Percentiles rank a stretch among this genome's conserved stretches.
Evolutionary conservation across 345 rosid genomes (phyloP).

Genomic region (Moricandia arvensis): DNA sequence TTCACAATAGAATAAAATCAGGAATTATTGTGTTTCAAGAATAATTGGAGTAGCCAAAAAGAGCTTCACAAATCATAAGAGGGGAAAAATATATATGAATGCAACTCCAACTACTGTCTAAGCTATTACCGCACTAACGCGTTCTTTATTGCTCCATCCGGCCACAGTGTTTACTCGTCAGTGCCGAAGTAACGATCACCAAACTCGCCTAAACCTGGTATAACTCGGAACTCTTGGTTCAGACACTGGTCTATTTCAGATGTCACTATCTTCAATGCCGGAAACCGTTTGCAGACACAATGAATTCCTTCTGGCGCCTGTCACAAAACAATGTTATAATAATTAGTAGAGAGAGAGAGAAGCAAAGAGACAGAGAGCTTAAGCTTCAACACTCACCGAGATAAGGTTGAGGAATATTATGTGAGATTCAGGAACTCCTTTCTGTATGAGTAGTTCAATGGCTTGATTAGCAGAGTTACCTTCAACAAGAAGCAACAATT

Average conservation of each 20-base stretch:
- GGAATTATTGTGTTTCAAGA: not conserved
- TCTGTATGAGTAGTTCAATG: conserved; percentile 76
- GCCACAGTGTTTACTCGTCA: conserved; percentile 56
- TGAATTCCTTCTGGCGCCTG: conserved; percentile 99
- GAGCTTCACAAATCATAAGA: not conserved
- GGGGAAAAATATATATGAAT: not conserved
- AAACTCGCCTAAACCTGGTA: conserved; percentile 97
- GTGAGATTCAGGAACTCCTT: conserved; percentile 96
- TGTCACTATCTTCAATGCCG: conserved; percentile 83
- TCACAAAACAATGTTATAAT: not conserved
- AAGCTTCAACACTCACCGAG: conserved; percentile 56
- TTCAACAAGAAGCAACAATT: conserved; percentile 29
- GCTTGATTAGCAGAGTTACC: conserved; percentile 99
- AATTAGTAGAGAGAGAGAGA: not conserved
- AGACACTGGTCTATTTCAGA: conserved; percentile 84
- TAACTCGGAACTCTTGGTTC: conserved; percentile 86
- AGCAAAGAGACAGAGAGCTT: not conserved
- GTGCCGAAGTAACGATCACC: conserved; percentile 98
- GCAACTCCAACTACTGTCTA: not conserved
- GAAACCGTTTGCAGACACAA: conserved; percentile 86
- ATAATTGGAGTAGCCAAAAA: not conserved
- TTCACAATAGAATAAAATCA: too few relatives aligned
- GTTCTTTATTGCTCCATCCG: not conserved
- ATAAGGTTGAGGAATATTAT: conserved; percentile 93
- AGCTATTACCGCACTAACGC: not conserved